Evolutionary conservation across 768 basidiomycete species (phyloP), one percentile per base, ranked within the genome.

Genomic region (Mycena belliarum): DNA sequence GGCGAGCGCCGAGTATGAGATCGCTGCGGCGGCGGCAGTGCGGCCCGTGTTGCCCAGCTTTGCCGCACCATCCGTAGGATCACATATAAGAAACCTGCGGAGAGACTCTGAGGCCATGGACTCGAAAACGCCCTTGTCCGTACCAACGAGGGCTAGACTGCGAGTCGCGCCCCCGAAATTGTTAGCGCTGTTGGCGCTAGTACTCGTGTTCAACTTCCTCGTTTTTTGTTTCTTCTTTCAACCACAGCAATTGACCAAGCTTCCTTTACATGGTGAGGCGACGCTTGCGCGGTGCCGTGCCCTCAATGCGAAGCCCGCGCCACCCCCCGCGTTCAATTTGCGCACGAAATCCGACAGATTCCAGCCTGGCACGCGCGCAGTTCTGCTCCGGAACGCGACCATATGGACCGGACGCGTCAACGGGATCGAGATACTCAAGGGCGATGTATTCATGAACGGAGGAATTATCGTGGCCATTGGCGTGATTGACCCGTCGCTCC

Each of bases 301-400:
- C 11, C 72, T 86, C 21, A 70, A 79, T 65, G 70, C 73, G 35
- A 69, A 75, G 6, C 79, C 83, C 26, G 79, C 78, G 18, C 75
- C 86, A n/a, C 73, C 78, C 15, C 63, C 64, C 4, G 64, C 77
- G 61, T 79, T 81, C 54, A 63, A 75, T 62, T 59, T 64, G 29
- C 73, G 79, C 25, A 67, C 66, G 14, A 49, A 73, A 29, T 89
- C 87, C 2, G 89, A 91, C 66, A 76, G 89, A 28, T 89, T 78
- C 57, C 83, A 77, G 45, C 66, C 74, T 5, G 89, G 85, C 9
- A 91, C 91, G 5, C 73, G 73, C 15, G 72, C 88, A 1, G 83
- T 83, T 11, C 75, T 88, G 55, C 78, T 95, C 57, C 80, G 73
- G 68, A 92, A 93, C 66, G 91, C 86, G 20, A 89, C 82, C 42